Evolutionary conservation across 352 stramenopile genomes (phyloP), one percentile per base, ranked within the genome.

Genomic region (Phytophthora palmivora): DNA sequence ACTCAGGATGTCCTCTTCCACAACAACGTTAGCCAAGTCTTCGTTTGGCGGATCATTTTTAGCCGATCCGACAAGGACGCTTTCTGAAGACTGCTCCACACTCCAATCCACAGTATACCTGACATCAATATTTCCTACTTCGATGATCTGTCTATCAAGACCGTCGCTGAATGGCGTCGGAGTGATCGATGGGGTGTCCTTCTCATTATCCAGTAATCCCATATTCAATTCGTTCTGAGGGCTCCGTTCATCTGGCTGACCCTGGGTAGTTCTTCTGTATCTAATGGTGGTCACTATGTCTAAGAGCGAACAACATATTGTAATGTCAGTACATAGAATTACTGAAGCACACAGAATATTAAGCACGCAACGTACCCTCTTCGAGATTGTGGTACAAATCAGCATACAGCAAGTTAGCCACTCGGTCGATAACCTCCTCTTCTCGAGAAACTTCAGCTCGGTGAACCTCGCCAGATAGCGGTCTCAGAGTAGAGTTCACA

Each of bases 401-500:
- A 9, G 39, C 24, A 8, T 68, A 71, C 6, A 82, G 14, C 21
- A 73, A 24, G 12, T 57, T 43, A 34, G 63, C n/a, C 24, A 77
- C 52, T 37, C 55, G 58, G 36, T 70, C 54, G 15, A 21, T 28
- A 22, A 51, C 6, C 1, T 41, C 42, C 44, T 58, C 47, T 0
- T 57, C 11, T 56, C 6, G 48, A 16, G 24, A 11, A 38, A 11
- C 39, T 36, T 38, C 6, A n/a, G 18, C 11, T 39, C 1, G 19
- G n/a, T 37, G 34, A 36, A 9, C 19, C 22, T 61, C 47, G 16
- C 16, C 18, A 12, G 7, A 15, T 49, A 15, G 7, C 10, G 11
- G 15, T 24, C 12, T 26, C 18, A 14, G 28, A 24, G 30, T 39
- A 41, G 15, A 38, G 36, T 45, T 26, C 18, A 44, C 19, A 56